A percentile compares a stretch with the other conserved stretches of the same genome.
Evolutionary conservation across 2,329 filamentous ascomycete species (phyloP).

Genomic region (Ustulina deusta): DNA sequence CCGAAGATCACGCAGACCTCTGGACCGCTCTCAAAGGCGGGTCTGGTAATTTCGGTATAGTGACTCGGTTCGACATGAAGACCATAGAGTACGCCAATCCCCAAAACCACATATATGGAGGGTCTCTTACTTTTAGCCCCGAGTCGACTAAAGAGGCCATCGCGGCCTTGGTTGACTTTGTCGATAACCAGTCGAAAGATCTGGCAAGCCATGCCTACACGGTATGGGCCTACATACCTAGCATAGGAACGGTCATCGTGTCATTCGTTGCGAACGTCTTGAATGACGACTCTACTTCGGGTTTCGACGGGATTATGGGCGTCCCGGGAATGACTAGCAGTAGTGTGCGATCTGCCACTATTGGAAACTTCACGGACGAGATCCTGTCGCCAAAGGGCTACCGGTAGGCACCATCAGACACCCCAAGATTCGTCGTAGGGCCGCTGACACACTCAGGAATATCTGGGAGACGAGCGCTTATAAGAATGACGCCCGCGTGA

Average conservation of each 20-base stretch:
- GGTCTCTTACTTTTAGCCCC: constrained; percentile 52
- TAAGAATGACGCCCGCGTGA: constrained; percentile 47
- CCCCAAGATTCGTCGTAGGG: constrained; percentile 6
- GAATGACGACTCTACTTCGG: constrained; percentile 15
- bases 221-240: constrained; percentile 17
- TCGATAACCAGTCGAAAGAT: constrained; percentile 34
- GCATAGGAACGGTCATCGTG: constrained; percentile 12
- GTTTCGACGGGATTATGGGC: constrained; percentile 8
- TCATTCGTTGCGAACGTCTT: constrained; percentile 25
- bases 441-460: constrained; percentile 36
- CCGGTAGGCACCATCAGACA: constrained; percentile 38
- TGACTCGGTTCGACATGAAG: constrained; percentile 41
- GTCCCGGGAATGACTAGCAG: constrained; percentile 10
- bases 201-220: constrained; percentile 21
- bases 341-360: constrained; percentile 15
- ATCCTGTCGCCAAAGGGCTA: constrained; percentile 24
- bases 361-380: constrained; percentile 26
- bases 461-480: constrained; percentile 53
- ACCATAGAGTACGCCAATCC: constrained; percentile 26
- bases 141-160: constrained; percentile 36
- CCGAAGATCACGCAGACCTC: constrained; percentile 45
- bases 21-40: constrained; percentile 54
- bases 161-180: constrained; percentile 42
- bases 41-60: constrained; percentile 54
- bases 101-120: constrained; percentile 50